Percentiles rank a stretch among this genome's conserved stretches.
Evolutionary conservation across 2,329 filamentous ascomycete genomes (phyloP).

Genomic region (Fusarium torulosum): DNA sequence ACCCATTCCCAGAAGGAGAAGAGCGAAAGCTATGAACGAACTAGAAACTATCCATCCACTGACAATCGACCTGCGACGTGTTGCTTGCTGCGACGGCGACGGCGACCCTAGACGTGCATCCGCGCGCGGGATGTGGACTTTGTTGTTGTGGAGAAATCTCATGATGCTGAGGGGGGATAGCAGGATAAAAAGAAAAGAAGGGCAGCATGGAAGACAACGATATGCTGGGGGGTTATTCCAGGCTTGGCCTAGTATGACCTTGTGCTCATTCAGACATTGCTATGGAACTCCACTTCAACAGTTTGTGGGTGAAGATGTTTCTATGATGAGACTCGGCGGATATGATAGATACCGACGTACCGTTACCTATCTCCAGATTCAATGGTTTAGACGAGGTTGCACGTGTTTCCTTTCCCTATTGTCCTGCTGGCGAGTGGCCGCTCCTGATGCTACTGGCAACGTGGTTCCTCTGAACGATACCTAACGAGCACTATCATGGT

Average conservation of each 20-base stretch:
- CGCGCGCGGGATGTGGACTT: constrained; percentile 39
- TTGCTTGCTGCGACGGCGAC: constrained; percentile 42
- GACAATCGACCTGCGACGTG: constrained; percentile 44
- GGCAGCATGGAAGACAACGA: constrained; percentile 19
- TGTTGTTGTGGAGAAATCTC: constrained; percentile 41
- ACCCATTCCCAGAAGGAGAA: constrained; percentile 27
- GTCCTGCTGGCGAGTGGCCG: constrained; percentile 29
- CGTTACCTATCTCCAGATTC: too few species aligned
- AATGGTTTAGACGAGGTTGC: too few species aligned
- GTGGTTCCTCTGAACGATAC: constrained; percentile 29
- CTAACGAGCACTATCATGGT: constrained; percentile 6
- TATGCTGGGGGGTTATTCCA: constrained; percentile 35
- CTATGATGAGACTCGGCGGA: constrained; percentile 36
- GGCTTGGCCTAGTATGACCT: too few species aligned
- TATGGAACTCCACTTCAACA: constrained; percentile 30
- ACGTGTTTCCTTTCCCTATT: constrained; percentile 3
- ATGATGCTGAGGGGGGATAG: constrained; percentile 39
- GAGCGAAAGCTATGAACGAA: constrained; percentile 12
- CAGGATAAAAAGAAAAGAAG: constrained; percentile 30
- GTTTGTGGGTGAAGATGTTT: constrained; percentile 12
- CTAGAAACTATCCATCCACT: constrained; percentile 28
- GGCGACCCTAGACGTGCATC: constrained; percentile 43
- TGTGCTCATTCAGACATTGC: background rate
- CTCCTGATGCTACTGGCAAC: constrained; percentile 22
- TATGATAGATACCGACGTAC: constrained; percentile 21